Base-by-base conservation (phyloP, 768 basidiomycete genomes). In the Tylopilus sp. region DNA sequence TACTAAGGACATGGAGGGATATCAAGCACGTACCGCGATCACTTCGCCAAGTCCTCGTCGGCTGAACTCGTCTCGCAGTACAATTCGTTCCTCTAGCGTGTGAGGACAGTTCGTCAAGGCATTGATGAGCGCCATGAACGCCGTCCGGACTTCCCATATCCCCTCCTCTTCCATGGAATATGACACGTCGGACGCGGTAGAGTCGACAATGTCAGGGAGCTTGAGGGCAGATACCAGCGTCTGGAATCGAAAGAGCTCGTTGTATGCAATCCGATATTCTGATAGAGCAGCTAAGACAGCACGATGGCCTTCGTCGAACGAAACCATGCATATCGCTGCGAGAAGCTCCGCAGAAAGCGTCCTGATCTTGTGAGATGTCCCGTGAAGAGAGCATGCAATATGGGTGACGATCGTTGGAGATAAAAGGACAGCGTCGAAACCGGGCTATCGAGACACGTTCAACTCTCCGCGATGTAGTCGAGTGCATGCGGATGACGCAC, bases 1-100 rank as follows among this genome's bases (percentile, higher is more conserved):
- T 28, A 31, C 31, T 26, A 26, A 52, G 17, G 39, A 22, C n/a
- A 44, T 42, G 3, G 18, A 36, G 23, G 44, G 3, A 8, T 13
- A 11, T 18, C 10, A 4, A 21, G 23, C 12, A 78, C 90, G 50
- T 72, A 95, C 94, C 54, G 88, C 85, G 50, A 95, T 81, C 35
- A 79, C 76, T 64, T 95, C 89, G 58, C 91, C 90, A 50, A 98
- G 63, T 0, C 93, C 93, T 57, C 92, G 73, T 31, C 91, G 75
- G 7, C 79, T 74, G 49, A 97, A 79, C 69, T 98, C 94, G 49
- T 95, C 92, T 33, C 93, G 75, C 17, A 95, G 72, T 51, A 85
- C 55, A 23, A 92, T 77, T 5, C 94, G 77, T 40, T 90, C 87
- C 59, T 95, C 93, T 21, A 95, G 66, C 3, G 78, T 76, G 44